Evolutionary conservation across 1,284 basidiomycete genomes (phyloP), one percentile per base, ranked within the genome.

Genomic region (Ganoderma resinaceum): DNA sequence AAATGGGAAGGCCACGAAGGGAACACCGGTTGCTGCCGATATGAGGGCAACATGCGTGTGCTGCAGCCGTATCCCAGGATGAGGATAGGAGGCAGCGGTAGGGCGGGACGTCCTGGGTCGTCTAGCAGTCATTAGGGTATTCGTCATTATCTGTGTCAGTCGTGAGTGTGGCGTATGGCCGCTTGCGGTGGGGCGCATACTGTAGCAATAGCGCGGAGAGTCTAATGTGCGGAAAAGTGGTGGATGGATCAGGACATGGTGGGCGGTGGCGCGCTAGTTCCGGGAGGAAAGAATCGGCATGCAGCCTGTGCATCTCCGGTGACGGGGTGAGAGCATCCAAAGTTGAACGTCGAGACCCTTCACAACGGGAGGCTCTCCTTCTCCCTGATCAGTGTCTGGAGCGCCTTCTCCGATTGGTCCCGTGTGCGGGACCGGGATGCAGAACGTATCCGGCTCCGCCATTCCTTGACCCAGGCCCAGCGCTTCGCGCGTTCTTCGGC

Each of bases 391-490:
- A 79, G 75, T 43, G 70, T 73, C 66, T 77, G 71, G 58, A 79
- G 68, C 69, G 78, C 75, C 67, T 72, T 70, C 49, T 65, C 66
- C 74, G 2, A 68, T 67, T 35, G 74, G 73, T 37, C 46, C 46
- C 75, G 74, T 31, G 74, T 74, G 5, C 82, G 80, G 64, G 85
- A 83, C 63, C 83, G 82, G 52, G 87, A 87, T 16, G 75, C 76
- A 40, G 82, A 76, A 57, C 79, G 83, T 53, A 90, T 85, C 75
- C 84, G 89, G 75, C 76, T 76, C 65, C 82, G 81, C 84, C 87
- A 91, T 67, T 90, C 87, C 73, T 84, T 84, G 33, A 90, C 83
- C 89, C 87, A 89, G 31, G 81, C 79, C 86, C 87, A 89, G 61
- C 85, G 80, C 46, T 84, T 80, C 20, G 81, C 76, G 63, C 82